Conservation (phyloP, 176 grass and related monocot genomes). For the Saccharum spontaneum region DNA sequence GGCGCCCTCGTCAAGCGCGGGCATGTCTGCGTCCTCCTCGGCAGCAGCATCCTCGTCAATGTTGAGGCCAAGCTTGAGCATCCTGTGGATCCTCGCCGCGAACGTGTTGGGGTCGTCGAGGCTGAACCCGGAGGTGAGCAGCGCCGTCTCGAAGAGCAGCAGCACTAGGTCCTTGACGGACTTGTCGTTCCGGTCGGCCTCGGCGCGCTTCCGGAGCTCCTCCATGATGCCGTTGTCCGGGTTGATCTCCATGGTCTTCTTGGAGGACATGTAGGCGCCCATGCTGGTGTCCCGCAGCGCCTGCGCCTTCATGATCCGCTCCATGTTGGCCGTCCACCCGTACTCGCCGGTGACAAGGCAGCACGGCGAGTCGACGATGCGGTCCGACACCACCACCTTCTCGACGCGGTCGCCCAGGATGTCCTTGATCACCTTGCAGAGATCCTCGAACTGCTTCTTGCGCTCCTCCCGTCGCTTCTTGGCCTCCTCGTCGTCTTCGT, state of each 20-base stretch:
- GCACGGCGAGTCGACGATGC: slow-evolving; percentile 60
- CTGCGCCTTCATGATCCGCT: slow-evolving; percentile 66
- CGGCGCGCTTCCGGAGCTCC: slow-evolving; percentile 51
- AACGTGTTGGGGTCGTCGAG: slow-evolving; percentile 62
- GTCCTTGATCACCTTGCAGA: slow-evolving; percentile 61
- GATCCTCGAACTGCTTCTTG: slow-evolving; percentile 38
- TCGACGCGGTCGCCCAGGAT: slow-evolving; percentile 46
- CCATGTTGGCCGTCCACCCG: slow-evolving; percentile 59
- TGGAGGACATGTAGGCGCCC: slow-evolving; percentile 46
- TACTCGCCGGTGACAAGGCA: slow-evolving; percentile 51
- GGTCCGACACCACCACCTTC: slow-evolving; percentile 47
- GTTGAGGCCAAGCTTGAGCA: slow-evolving; percentile 47
- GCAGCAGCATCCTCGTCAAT: slow-evolving; percentile 25
- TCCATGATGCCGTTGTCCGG: slow-evolving; percentile 62
- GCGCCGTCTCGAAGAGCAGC: slow-evolving; percentile 54
- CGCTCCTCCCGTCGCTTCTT: slow-evolving; percentile 41
- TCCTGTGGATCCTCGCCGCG: slow-evolving; percentile 51
- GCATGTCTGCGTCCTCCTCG: slow-evolving; percentile 43
- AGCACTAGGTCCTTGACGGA: slow-evolving; percentile 39
- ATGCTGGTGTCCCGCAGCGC: slow-evolving; percentile 52
- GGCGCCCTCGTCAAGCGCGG: slow-evolving; percentile 20
- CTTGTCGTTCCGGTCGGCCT: slow-evolving; percentile 45
- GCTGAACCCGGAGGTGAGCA: slow-evolving; percentile 60
- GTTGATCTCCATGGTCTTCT: slow-evolving; percentile 74
- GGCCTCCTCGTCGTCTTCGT: slow-evolving; percentile 45